Conservation (phyloP, 2,329 filamentous ascomycete species). For the Phoma sp. region DNA sequence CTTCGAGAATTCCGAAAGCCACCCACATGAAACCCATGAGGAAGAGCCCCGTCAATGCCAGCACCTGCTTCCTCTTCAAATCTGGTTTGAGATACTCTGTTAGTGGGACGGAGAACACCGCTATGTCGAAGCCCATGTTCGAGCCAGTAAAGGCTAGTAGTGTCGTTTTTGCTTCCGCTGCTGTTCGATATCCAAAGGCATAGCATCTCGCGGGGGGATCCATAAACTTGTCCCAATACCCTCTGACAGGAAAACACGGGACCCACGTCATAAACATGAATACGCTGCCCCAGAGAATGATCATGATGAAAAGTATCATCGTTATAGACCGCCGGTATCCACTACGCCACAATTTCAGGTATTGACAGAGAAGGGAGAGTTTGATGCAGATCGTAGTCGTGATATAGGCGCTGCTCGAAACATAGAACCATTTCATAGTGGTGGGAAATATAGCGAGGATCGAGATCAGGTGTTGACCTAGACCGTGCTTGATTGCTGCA, state of each 20-base stretch:
- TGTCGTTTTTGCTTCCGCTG: conserved; percentile 20
- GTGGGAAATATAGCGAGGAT: background rate
- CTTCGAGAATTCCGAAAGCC: background rate
- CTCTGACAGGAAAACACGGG: conserved; percentile 33
- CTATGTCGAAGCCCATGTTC: conserved; percentile 41
- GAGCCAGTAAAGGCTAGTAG: conserved; percentile 32
- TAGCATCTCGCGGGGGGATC: conserved; percentile 32
- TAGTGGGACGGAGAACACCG: conserved; percentile 37
- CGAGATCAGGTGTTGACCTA: conserved; percentile 5
- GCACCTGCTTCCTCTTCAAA: conserved; percentile 28
- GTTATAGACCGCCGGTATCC: conserved; percentile 22
- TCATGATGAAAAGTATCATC: conserved; percentile 19
- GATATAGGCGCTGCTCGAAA: conserved; percentile 6
- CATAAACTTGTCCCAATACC: conserved; percentile 23
- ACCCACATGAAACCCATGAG: conserved; percentile 12
- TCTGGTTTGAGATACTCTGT: conserved; percentile 32
- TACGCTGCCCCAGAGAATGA: conserved; percentile 30
- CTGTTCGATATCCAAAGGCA: conserved; percentile 27
- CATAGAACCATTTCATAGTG: conserved; percentile 10
- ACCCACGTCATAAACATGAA: conserved; percentile 41
- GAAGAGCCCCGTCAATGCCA: conserved; percentile 32
- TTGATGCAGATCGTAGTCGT: conserved; percentile 8
- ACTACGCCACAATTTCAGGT: conserved; percentile 36
- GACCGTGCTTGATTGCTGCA: background rate
- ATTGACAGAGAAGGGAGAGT: conserved; percentile 42